Percentiles rank a stretch among this genome's conserved stretches.
Conservation (phyloP, 495 filamentous ascomycete species). For the Podospora anserina region DNA sequence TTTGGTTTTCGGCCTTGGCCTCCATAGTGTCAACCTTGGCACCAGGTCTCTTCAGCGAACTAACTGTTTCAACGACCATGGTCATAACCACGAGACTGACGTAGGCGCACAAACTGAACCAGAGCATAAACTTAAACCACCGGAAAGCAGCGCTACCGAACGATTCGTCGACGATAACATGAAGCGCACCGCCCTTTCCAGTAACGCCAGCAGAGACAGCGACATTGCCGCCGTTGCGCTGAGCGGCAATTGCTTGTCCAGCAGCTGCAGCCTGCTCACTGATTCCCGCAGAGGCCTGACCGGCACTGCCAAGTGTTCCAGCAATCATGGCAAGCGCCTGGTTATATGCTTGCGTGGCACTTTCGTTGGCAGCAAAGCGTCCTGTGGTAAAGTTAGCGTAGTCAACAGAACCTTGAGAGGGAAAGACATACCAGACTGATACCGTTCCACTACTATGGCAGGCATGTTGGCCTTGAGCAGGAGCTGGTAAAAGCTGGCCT, state of each 20-base stretch:
- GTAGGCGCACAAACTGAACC: slow-evolving; percentile 73
- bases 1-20: slow-evolving; percentile 86
- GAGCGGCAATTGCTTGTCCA: slow-evolving; percentile 81
- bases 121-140: slow-evolving; percentile 82
- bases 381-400: slow-evolving; percentile 17
- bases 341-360: slow-evolving; percentile 69
- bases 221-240: slow-evolving; percentile 63
- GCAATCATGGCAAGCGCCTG: slow-evolving; percentile 68
- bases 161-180: slow-evolving; percentile 95
- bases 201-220: slow-evolving; percentile 41
- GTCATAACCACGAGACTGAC: slow-evolving; percentile 70
- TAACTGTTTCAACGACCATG: slow-evolving; percentile 73
- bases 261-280: slow-evolving; percentile 55
- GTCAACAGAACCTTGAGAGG: background rate
- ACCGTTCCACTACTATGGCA: slow-evolving; percentile 83
- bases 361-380: slow-evolving; percentile 72
- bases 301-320: slow-evolving; percentile 33
- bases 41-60: slow-evolving; percentile 72
- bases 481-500: slow-evolving; percentile 90
- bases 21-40: slow-evolving; percentile 66
- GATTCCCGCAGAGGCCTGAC: slow-evolving; percentile 32
- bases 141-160: slow-evolving; percentile 74
- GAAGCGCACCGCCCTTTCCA: slow-evolving; percentile 71
- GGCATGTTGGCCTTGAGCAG: slow-evolving; percentile 90
- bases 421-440: slow-evolving; percentile 59